Conservation (phyloP, 805 yeast species). For the Zygosaccharomyces rouxii region DNA sequence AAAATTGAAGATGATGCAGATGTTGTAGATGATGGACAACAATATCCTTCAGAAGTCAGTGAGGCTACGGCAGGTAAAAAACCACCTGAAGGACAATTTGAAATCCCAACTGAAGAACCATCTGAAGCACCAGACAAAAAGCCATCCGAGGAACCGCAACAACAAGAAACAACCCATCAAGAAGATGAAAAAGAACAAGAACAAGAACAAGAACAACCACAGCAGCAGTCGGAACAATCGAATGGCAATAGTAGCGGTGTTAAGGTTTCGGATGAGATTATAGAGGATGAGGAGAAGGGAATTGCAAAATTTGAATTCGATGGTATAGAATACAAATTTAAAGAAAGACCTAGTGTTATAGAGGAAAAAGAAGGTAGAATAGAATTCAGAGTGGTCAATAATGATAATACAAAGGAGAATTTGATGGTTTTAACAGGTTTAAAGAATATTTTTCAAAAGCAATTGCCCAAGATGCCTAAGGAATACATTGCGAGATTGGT, state of each 20-base stretch:
- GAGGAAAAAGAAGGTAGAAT: conserved; percentile 92
- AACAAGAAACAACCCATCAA: conserved; percentile 16
- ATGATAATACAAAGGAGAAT: conserved; percentile 82
- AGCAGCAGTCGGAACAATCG: conserved; percentile 1
- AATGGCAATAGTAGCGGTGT: not conserved
- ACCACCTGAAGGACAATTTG: not conserved
- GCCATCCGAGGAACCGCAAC: conserved; percentile 18
- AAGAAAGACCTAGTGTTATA: conserved; percentile 88
- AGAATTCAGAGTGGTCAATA: conserved; percentile 93
- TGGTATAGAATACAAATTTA: conserved; percentile 75
- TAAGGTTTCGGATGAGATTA: conserved; percentile 22
- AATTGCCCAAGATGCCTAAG: conserved; percentile 97
- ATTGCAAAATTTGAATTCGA: conserved; percentile 48
- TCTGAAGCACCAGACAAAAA: not conserved
- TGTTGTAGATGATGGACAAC: not conserved
- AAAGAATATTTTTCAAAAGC: conserved; percentile 94
- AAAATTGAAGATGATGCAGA: conserved; percentile 9
- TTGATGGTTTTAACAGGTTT: conserved; percentile 91
- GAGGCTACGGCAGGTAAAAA: not conserved
- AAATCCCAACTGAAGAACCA: not conserved
- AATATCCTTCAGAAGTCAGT: not conserved
- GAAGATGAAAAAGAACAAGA: too few species aligned
- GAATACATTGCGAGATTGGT: conserved; percentile 94
- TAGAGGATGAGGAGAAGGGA: conserved; percentile 34
- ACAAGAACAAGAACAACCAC: conserved; percentile 17